phyloP scores from a whole-genome alignment of 768 basidiomycete genomes.

The Amanita subjunquillea region DNA sequence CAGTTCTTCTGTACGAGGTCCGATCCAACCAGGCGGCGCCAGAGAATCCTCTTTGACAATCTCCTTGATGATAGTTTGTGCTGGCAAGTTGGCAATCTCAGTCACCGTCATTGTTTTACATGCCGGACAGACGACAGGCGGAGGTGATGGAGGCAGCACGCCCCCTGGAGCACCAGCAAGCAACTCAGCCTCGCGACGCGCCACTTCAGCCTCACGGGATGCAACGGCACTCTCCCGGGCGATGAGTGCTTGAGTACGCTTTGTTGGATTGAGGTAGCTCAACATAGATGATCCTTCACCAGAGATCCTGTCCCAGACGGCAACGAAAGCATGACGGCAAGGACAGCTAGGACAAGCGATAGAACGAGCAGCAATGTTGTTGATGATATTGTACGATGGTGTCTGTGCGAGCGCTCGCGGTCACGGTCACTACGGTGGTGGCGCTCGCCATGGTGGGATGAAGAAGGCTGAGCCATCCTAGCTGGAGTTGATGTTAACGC shows the following conservation, averaged over 20 bases:
- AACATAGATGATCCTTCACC: conserved; percentile 40
- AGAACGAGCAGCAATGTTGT: conserved; percentile 82
- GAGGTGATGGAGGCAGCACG: conserved; percentile 42
- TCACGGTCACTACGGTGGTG: conserved; percentile 39
- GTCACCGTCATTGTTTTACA: conserved; percentile 45
- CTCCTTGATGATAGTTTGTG: conserved; percentile 81
- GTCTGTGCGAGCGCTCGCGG: conserved; percentile 55
- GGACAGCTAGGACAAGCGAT: conserved; percentile 75
- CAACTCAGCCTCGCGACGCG: conserved; percentile 79
- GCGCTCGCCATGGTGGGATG: conserved; percentile 67
- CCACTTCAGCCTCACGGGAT: conserved; percentile 78
- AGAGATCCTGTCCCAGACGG: conserved; percentile 41
- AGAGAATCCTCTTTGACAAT: conserved; percentile 76
- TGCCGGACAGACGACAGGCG: conserved; percentile 44
- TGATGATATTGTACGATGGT: conserved; percentile 80
- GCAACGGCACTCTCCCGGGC: conserved; percentile 74
- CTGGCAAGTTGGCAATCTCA: conserved; percentile 44
- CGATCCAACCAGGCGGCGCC: conserved; percentile 74
- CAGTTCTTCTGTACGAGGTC: conserved; percentile 67
- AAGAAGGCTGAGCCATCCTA: conserved; percentile 85
- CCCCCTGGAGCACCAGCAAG: conserved; percentile 79
- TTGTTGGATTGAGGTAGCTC: conserved; percentile 74
- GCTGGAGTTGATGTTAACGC: conserved; percentile 29
- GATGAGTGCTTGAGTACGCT: conserved; percentile 72
- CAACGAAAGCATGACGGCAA: conserved; percentile 86